These are phyloP conservation scores for Amyloporia xantha DNA, from an alignment of 768 basidiomycete genomes.

Conservation along the genomic window DNA sequence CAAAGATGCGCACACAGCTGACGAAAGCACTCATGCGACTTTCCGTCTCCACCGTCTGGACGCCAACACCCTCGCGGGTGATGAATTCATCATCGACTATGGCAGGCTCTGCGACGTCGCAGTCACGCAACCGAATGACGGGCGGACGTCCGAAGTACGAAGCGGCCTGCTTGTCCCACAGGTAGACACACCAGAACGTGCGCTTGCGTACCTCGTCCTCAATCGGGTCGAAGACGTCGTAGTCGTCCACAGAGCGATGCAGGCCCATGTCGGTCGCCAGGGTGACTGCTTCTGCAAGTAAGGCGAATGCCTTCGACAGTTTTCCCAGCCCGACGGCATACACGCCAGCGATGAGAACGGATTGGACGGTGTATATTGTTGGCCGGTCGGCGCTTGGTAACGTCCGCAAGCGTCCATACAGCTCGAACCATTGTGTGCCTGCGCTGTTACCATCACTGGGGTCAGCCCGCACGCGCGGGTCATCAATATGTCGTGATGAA, in stretches of 20 bases:
- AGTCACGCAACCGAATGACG: constrained; percentile 80
- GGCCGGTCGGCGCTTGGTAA: constrained; percentile 84
- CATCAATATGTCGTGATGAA: constrained; percentile 88
- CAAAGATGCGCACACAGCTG: constrained; percentile 66
- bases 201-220: constrained; percentile 90
- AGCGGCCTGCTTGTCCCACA: constrained; percentile 92
- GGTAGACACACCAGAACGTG: constrained; percentile 95
- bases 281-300: constrained; percentile 83
- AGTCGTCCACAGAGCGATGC: constrained; percentile 80
- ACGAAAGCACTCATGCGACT: constrained; percentile 81
- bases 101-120: constrained; percentile 84
- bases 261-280: constrained; percentile 85
- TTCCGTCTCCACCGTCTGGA: constrained; percentile 65
- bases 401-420: constrained; percentile 81
- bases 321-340: constrained; percentile 89
- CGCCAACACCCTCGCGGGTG: constrained; percentile 58
- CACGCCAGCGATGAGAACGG: constrained; percentile 85
- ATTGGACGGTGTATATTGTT: constrained; percentile 88
- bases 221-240: constrained; percentile 82
- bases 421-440: constrained; percentile 87
- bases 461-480: constrained; percentile 80
- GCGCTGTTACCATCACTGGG: constrained; percentile 81
- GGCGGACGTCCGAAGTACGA: constrained; percentile 89
- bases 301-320: constrained; percentile 77
- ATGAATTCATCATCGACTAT: constrained; percentile 88